Base-by-base conservation (phyloP, 2,329 filamentous ascomycete species). In the Trichophyton rubrum region DNA sequence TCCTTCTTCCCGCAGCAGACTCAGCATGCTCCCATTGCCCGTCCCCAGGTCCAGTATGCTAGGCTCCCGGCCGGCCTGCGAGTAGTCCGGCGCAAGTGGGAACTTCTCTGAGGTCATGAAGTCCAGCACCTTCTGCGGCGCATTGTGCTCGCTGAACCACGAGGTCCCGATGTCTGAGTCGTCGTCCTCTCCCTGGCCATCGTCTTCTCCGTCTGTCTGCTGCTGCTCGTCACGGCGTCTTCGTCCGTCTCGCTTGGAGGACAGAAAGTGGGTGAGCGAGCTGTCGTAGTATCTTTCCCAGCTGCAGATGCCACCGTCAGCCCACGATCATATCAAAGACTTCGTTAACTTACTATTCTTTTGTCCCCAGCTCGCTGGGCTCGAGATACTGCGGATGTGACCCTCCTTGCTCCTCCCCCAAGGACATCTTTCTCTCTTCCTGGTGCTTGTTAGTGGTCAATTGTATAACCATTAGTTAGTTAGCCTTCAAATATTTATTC, bases 71-170 rank as follows among this genome's bases (percentile, higher is more conserved):
- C 22, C 43, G 9, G 43, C 3, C 43, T 24, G 17, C 43, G 20
- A 22, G 64, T 72, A 70, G 35, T 67, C 66, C 22, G 75, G 74
- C 35, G 76, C 69, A 3, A 76, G 67, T 64, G 83, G 70, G 30
- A 78, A 74, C 1, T 73, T 73, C 13, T 77, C 73, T 2, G 77
- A 74, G 2, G 77, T 77, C 6, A 95, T 81, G 71, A 87, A 90
- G 8, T 77, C 73, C 24, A 95, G 74, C 62, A 95, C 84, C 69
- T 91, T 91, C 64, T 85, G 80, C 69, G 96, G 89, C 63, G 93
- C 93, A 69, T 87, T 85, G 35, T 90, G 88, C 76, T 97, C 93
- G 72, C 90, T 87, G 80, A 99, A 99, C 93, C 93, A 99, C 68
- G 93, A 85, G 33, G 90, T 95, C 66, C 92, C 92, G 62, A 87